phyloP scores from a whole-genome alignment of 805 yeast genomes.

The Spathaspora passalidarum region DNA sequence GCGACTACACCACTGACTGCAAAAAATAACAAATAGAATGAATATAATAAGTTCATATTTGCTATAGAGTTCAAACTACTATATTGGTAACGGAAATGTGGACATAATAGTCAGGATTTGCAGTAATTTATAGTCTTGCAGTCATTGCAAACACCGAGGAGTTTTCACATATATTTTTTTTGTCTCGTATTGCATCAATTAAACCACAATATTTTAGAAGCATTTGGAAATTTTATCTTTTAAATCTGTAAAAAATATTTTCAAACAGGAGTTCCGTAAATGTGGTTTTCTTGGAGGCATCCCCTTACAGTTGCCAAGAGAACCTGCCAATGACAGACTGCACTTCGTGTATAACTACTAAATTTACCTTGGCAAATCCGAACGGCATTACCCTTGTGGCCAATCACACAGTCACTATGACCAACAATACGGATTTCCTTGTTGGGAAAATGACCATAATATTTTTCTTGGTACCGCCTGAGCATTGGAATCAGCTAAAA shows the following conservation, averaged over 20 bases:
- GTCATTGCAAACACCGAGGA: neutral
- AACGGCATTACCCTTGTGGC: neutral
- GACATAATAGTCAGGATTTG: neutral
- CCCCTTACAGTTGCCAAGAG: slow-evolving; percentile 1
- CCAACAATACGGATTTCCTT: neutral
- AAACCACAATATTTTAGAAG: slow-evolving; percentile 7
- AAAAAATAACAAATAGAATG: neutral
- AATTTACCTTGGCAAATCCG: too few relatives aligned
- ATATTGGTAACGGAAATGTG: neutral
- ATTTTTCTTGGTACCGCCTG: neutral
- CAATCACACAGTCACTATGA: neutral
- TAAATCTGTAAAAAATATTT: neutral
- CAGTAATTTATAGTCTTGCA: neutral
- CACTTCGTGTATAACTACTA: neutral
- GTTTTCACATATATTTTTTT: neutral
- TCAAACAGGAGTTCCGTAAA: too few relatives aligned
- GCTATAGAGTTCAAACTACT: neutral
- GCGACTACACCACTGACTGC: neutral
- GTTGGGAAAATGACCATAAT: neutral
- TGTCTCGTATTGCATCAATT: neutral
- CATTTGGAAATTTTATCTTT: neutral
- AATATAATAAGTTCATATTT: neutral
- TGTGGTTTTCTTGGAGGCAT: neutral
- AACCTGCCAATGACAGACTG: neutral
- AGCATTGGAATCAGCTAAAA: neutral